Percentiles rank a stretch among this genome's conserved stretches.
Conservation (phyloP, 2,329 filamentous ascomycete genomes). For the Magnaporthiopsis rhizophila region DNA sequence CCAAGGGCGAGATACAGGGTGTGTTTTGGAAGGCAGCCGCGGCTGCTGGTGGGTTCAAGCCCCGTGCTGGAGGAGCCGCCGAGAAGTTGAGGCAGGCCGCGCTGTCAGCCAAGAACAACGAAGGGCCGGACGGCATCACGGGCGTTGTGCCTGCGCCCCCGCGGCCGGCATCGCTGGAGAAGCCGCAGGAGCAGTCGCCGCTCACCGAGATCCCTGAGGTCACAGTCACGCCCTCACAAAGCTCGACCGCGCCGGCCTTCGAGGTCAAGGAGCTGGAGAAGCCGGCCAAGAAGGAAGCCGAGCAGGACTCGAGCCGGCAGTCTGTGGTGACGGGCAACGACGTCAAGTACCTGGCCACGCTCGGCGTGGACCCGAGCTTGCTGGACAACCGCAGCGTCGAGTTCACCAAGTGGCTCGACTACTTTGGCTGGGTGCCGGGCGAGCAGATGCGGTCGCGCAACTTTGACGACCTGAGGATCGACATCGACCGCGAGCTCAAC, state of each 20-base stretch:
- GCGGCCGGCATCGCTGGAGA: conserved; percentile 32
- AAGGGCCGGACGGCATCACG: conserved; percentile 82
- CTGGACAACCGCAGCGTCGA: conserved; percentile 70
- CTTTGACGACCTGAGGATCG: conserved; percentile 71
- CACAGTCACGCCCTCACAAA: conserved; percentile 44
- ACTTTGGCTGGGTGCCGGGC: conserved; percentile 80
- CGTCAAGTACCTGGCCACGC: conserved; percentile 64
- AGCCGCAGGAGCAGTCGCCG: conserved; percentile 26
- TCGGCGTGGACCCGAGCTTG: conserved; percentile 71
- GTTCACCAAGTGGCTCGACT: conserved; percentile 73
- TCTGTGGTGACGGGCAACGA: conserved; percentile 65
- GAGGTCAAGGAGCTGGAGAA: conserved; percentile 31
- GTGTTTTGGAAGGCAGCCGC: conserved; percentile 74
- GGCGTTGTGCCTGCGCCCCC: conserved; percentile 76
- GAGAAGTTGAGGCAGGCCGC: conserved; percentile 63
- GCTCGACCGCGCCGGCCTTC: conserved; percentile 21
- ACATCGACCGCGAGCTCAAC: conserved; percentile 80
- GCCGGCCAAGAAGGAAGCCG: conserved; percentile 20
- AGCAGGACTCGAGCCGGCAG: conserved; percentile 42
- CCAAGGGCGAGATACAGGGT: conserved; percentile 64
- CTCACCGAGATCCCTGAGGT: conserved; percentile 44
- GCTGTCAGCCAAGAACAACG: conserved; percentile 44
- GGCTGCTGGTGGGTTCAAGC: conserved; percentile 59
- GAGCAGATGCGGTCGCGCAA: conserved; percentile 66
- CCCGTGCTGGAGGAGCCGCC: conserved; percentile 76